phyloP scores from a whole-genome alignment of 2,329 filamentous ascomycete species.

The Colletotrichum sp. region DNA sequence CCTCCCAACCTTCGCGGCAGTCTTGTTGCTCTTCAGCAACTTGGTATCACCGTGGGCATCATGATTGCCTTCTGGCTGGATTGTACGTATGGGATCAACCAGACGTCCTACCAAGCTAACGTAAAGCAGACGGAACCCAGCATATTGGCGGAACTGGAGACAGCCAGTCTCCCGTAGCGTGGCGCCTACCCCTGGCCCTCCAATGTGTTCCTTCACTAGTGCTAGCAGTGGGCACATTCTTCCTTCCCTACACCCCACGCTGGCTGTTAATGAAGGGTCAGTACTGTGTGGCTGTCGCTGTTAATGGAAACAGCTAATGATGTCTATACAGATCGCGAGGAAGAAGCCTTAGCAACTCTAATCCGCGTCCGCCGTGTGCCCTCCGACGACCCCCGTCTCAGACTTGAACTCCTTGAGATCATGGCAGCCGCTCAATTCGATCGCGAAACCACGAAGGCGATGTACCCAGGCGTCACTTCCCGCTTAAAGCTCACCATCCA shows the following conservation, averaged over 20 bases:
- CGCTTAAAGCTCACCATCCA: constrained; percentile 9
- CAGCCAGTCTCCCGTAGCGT: constrained; percentile 47
- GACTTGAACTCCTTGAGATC: constrained; percentile 37
- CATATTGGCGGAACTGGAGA: constrained; percentile 46
- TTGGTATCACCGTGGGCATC: constrained; percentile 47
- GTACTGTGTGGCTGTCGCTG: no score
- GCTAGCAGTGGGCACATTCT: constrained; percentile 57
- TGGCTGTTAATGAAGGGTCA: constrained; percentile 34
- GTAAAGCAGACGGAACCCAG: constrained; percentile 33
- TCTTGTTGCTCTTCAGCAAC: constrained; percentile 48
- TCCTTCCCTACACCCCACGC: constrained; percentile 49
- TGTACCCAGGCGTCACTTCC: constrained; percentile 27
- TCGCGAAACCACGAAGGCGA: constrained; percentile 29
- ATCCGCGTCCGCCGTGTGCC: constrained; percentile 36
- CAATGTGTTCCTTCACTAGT: constrained; percentile 56
- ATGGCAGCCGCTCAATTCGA: constrained; percentile 43
- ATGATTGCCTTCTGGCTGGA: constrained; percentile 47
- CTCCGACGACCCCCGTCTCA: constrained; percentile 31
- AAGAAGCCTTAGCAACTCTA: constrained; percentile 33
- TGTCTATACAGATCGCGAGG: constrained; percentile 22
- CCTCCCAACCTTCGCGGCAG: constrained; percentile 53
- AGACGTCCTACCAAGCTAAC: neutral
- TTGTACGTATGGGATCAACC: constrained; percentile 11
- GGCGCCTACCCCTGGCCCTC: constrained; percentile 52
- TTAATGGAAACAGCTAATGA: neutral